phyloP scores from a whole-genome alignment of 805 yeast species.

The Metschnikowia gelsemii region DNA sequence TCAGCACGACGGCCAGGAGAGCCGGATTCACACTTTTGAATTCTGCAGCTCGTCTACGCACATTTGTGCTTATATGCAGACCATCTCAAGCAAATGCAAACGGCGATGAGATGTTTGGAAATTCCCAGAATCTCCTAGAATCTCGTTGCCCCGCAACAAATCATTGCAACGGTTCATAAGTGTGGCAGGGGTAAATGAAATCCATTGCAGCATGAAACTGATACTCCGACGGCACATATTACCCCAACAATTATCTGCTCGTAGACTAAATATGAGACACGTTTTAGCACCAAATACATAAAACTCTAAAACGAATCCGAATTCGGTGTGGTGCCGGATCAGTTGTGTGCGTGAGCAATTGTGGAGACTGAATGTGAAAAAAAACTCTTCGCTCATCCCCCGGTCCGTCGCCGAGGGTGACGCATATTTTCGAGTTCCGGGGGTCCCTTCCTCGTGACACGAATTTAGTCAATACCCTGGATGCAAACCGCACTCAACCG shows the following conservation, averaged over 20 bases:
- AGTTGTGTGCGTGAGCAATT: background rate
- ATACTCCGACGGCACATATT: too few species aligned
- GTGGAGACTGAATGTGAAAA: slow-evolving; percentile 5
- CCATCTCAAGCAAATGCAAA: background rate
- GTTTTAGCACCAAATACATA: too few species aligned
- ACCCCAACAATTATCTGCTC: too few species aligned
- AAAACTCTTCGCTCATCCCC: background rate
- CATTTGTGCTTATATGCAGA: slow-evolving; percentile 2
- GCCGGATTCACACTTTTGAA: too few species aligned
- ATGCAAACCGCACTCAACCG: too few species aligned
- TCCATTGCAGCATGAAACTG: too few species aligned
- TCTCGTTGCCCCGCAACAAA: background rate
- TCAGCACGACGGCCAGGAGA: background rate
- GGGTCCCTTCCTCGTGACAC: slow-evolving; percentile 9
- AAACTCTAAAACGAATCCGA: background rate
- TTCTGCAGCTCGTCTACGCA: slow-evolving; percentile 8
- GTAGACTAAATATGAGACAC: too few species aligned
- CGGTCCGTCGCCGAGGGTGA: slow-evolving; percentile 7
- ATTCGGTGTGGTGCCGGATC: background rate
- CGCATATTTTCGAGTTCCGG: slow-evolving; percentile 3
- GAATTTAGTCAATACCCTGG: too few species aligned
- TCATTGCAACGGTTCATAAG: too few species aligned
- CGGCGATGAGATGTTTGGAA: slow-evolving; percentile 9
- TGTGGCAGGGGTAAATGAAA: too few species aligned
- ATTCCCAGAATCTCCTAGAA: background rate